phyloP scores from a whole-genome alignment of 148 eudicot species.

The Amaranthus cruentus region DNA sequence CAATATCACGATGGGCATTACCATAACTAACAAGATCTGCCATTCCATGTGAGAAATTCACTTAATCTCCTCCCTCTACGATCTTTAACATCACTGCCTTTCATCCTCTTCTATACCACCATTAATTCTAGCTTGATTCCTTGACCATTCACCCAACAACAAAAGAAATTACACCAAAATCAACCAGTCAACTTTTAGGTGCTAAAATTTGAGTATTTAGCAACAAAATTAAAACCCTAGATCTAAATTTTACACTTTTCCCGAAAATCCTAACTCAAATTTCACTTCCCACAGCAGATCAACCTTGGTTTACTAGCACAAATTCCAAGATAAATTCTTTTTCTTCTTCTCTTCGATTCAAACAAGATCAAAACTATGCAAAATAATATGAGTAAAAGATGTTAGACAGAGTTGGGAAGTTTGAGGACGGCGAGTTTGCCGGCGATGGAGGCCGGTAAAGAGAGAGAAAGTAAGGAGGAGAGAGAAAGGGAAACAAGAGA shows the following conservation, averaged over 20 bases:
- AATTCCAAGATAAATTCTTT: conserved; percentile 2
- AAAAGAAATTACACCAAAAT: neutral
- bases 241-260: conserved; percentile 5
- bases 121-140: conserved; percentile 24
- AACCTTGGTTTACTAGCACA: conserved; percentile 4
- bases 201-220: neutral
- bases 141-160: neutral
- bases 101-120: conserved; percentile 67
- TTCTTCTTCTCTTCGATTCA: neutral
- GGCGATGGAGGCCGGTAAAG: conserved; percentile 13
- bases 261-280: neutral
- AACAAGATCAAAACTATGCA: neutral
- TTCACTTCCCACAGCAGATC: conserved; percentile 20
- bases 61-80: conserved; percentile 48
- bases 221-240: conserved; percentile 23
- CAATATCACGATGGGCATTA: conserved; percentile 60
- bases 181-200: conserved; percentile 16
- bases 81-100: conserved; percentile 42
- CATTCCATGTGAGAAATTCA: conserved; percentile 85
- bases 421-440: neutral
- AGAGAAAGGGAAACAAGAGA: conserved; percentile 12
- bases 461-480: conserved; percentile 11
- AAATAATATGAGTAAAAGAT: neutral
- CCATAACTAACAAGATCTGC: conserved; percentile 79
- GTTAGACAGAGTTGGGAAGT: neutral